Percentiles rank a stretch among this genome's conserved stretches.
phyloP scores from a whole-genome alignment of 306 rosid species.

The Rubus parviflorus region DNA sequence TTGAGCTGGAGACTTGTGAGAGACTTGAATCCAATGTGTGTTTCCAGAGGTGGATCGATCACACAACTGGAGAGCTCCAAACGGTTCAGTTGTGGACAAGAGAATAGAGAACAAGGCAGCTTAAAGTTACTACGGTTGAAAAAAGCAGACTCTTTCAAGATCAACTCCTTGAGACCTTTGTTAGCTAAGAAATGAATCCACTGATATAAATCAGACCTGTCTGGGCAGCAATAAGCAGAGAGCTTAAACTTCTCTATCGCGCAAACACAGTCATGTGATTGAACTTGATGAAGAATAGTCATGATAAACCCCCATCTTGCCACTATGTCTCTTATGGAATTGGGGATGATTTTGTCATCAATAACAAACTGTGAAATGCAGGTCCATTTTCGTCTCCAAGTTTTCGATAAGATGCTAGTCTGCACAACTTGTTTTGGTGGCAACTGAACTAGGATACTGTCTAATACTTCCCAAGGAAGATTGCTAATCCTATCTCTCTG shows the following conservation, averaged over 20 bases:
- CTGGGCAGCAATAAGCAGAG: constrained; percentile 25
- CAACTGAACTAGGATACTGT: constrained; percentile 18
- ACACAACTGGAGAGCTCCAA: constrained; percentile 27
- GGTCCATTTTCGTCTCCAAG: constrained; percentile 33
- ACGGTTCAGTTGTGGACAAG: constrained; percentile 15
- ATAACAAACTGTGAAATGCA: constrained; percentile 27
- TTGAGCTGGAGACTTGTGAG: constrained; percentile 25
- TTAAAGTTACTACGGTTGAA: background rate
- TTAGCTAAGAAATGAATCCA: constrained; percentile 25
- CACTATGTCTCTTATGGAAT: constrained; percentile 9
- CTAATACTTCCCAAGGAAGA: constrained; percentile 31
- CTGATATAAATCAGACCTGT: constrained; percentile 18
- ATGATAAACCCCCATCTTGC: constrained; percentile 25
- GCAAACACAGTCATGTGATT: constrained; percentile 6
- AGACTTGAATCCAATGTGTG: constrained; percentile 13
- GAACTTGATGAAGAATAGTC: constrained; percentile 23
- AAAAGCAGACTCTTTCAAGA: constrained; percentile 18
- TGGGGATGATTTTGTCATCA: constrained; percentile 25
- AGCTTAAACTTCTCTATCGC: constrained; percentile 31
- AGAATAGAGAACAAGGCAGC: constrained; percentile 19
- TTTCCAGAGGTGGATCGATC: constrained; percentile 18
- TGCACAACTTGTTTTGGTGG: constrained; percentile 28
- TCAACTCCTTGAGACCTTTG: constrained; percentile 29
- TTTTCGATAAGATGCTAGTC: constrained; percentile 31
- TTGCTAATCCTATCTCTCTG: constrained; percentile 23